Evolutionary conservation across 176 grass and related monocot species (phyloP).

Genomic region (Zizania latifolia): DNA sequence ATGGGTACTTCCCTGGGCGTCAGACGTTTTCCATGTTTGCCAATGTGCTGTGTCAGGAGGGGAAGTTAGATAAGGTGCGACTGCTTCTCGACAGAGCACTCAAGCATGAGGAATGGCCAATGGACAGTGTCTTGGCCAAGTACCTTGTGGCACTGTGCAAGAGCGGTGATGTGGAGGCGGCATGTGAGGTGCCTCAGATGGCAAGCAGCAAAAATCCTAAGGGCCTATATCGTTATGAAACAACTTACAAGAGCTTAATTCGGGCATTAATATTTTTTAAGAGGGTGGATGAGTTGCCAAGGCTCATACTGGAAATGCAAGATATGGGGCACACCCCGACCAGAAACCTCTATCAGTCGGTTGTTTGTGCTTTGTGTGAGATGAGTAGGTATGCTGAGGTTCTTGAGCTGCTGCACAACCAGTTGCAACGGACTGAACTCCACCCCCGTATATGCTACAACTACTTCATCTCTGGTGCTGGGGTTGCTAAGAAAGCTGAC

Average conservation of each 20-base stretch:
- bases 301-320: conserved; percentile 89
- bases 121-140: conserved; percentile 49
- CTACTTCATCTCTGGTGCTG: conserved; percentile 80
- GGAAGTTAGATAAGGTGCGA: conserved; percentile 69
- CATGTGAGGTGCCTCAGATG: conserved; percentile 50
- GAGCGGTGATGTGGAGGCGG: conserved; percentile 60
- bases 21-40: conserved; percentile 67
- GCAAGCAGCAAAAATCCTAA: conserved; percentile 30
- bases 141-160: conserved; percentile 78
- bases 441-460: conserved; percentile 60
- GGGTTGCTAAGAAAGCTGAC: conserved; percentile 59
- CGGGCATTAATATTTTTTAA: conserved; percentile 54
- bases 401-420: conserved; percentile 58
- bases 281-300: conserved; percentile 61
- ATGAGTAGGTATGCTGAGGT: conserved; percentile 51
- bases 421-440: conserved; percentile 53
- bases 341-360: conserved; percentile 54
- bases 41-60: conserved; percentile 63
- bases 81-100: conserved; percentile 65
- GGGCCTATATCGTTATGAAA: conserved; percentile 53
- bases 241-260: conserved; percentile 83
- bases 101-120: conserved; percentile 49
- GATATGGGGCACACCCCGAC: conserved; percentile 71
- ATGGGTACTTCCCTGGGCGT: conserved; percentile 61
- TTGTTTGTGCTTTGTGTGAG: conserved; percentile 71